phyloP scores from a whole-genome alignment of 1,284 basidiomycete genomes.

The Cutaneotrichosporon sp. region DNA sequence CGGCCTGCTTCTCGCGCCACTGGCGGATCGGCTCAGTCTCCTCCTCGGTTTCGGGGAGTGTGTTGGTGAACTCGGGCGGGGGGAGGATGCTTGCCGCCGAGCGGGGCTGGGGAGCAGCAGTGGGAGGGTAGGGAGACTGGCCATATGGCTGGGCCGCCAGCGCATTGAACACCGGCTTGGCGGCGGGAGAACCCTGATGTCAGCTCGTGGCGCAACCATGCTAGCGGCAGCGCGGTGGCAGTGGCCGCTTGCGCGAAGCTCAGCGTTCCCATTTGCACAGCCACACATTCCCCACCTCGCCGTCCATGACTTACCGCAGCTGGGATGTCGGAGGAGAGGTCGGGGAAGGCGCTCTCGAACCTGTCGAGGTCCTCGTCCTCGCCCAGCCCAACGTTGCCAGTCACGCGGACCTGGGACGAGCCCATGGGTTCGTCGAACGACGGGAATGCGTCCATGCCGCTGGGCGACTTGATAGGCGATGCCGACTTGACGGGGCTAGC shows the following conservation, averaged over 20 bases:
- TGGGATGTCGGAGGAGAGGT: conserved; percentile 61
- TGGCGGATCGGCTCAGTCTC: conserved; percentile 84
- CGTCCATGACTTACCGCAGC: conserved; percentile 14
- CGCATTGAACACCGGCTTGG: conserved; percentile 50
- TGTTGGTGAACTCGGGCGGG: conserved; percentile 55
- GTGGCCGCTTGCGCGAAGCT: not conserved
- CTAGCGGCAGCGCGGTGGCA: not conserved
- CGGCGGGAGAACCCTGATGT: conserved; percentile 21
- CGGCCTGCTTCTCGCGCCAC: conserved; percentile 85
- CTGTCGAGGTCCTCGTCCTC: conserved; percentile 73
- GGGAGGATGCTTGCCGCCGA: conserved; percentile 64
- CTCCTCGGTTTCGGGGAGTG: conserved; percentile 60
- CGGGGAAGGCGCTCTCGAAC: conserved; percentile 90
- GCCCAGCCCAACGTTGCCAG: conserved; percentile 58
- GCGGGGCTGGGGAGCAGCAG: conserved; percentile 57
- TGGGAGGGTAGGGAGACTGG: conserved; percentile 49
- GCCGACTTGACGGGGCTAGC: conserved; percentile 13
- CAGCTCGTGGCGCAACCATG: not conserved
- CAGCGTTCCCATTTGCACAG: not conserved
- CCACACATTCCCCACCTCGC: not conserved
- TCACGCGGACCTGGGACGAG: conserved; percentile 65
- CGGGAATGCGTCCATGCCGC: conserved; percentile 65
- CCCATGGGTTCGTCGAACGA: conserved; percentile 55
- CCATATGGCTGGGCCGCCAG: conserved; percentile 48
- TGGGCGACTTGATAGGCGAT: conserved; percentile 15